Percentiles rank a stretch among this genome's conserved stretches.
Conservation (phyloP, 2,329 filamentous ascomycete species). For the Ophiostoma tasmaniense region DNA sequence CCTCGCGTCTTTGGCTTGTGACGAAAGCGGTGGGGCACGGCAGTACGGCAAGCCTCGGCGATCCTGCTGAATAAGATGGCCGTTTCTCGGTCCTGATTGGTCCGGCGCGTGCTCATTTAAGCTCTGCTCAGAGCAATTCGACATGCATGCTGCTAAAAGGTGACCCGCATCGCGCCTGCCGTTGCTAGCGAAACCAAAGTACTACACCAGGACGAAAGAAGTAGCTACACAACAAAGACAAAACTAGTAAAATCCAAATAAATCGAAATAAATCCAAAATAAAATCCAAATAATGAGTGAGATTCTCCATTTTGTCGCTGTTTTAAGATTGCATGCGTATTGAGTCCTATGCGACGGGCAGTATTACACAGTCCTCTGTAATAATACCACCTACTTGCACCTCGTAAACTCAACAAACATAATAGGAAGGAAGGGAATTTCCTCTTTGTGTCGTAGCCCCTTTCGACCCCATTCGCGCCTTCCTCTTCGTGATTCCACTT, state of each 20-base stretch:
- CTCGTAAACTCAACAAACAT: background rate
- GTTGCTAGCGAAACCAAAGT: constrained; percentile 11
- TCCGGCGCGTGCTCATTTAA: constrained; percentile 9
- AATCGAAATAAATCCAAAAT: background rate
- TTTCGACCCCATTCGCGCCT: constrained; percentile 9
- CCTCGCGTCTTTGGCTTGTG: constrained; percentile 14
- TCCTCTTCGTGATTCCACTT: constrained; percentile 9
- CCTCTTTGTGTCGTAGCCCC: background rate
- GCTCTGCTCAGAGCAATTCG: constrained; percentile 1
- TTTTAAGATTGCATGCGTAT: constrained; percentile 1
- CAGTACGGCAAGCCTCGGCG: constrained; percentile 9
- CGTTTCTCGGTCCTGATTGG: constrained; percentile 8
- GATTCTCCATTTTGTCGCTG: constrained; percentile 1
- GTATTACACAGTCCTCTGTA: background rate
- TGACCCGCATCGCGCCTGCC: constrained; percentile 11
- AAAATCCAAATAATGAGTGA: background rate
- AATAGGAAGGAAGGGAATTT: background rate
- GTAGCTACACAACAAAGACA: background rate
- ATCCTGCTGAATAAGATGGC: background rate
- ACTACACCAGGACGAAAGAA: background rate
- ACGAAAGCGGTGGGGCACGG: constrained; percentile 13
- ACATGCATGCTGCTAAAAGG: constrained; percentile 4
- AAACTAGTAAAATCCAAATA: constrained; percentile 1
- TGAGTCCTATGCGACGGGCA: background rate
- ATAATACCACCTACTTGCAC: background rate